Percentiles rank a stretch among this genome's conserved stretches.
These are phyloP conservation scores for Colletotrichum sp. DNA, from an alignment of 2,329 filamentous ascomycete genomes.

Conservation along the genomic window DNA sequence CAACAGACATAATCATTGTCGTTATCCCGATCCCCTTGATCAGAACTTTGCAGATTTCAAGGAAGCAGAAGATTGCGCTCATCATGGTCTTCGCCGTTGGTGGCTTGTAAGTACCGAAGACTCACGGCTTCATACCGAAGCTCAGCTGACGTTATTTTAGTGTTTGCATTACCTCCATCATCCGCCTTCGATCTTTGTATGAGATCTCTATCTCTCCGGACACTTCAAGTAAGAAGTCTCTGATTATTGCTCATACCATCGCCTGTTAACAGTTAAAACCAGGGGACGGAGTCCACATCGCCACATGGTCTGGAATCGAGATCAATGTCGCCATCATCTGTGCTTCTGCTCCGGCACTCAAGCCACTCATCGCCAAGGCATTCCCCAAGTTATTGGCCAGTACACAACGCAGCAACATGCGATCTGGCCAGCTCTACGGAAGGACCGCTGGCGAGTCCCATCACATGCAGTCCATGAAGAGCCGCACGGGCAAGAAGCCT, in stretches of 20 bases:
- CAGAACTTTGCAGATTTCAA: background rate
- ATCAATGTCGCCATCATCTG: constrained; percentile 39
- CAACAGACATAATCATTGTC: constrained; percentile 32
- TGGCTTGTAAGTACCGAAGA: background rate
- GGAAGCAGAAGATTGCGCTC: background rate
- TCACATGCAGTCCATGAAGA: background rate
- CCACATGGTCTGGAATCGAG: constrained; percentile 34
- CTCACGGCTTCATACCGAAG: background rate
- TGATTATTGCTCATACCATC: background rate
- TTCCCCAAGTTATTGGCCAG: constrained; percentile 22
- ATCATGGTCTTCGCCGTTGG: background rate
- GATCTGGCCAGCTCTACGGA: background rate
- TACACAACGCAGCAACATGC: background rate
- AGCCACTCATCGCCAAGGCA: constrained; percentile 32
- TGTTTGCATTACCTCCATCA: constrained; percentile 23
- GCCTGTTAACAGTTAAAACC: background rate
- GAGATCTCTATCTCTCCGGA: constrained; percentile 12
- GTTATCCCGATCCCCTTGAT: constrained; percentile 28
- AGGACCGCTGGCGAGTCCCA: background rate
- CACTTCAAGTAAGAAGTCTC: background rate
- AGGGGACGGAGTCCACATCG: background rate
- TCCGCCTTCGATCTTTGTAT: constrained; percentile 25
- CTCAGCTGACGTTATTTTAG: background rate
- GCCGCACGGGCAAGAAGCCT: background rate
- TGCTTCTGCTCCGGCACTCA: constrained; percentile 36